Base-by-base conservation (phyloP, 2,329 filamentous ascomycete genomes). In the Penicillium fuscoglaucum region DNA sequence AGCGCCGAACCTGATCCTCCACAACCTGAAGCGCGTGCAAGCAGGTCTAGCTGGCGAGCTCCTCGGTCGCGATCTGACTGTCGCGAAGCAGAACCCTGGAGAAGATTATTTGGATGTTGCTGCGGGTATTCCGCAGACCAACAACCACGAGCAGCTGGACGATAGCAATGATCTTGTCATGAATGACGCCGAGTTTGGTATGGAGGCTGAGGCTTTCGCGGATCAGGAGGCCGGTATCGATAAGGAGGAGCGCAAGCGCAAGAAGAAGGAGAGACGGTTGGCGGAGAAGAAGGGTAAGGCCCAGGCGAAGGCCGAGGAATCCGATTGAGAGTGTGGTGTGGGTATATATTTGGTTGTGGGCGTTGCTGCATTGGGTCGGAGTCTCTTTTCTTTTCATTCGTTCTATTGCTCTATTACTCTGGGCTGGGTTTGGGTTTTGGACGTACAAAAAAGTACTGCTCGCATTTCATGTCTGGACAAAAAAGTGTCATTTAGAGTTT, bases 211-310 rank as follows among this genome's bases (percentile, higher is more conserved):
- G 44, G 70, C 72, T 41, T 74, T 74, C 57, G 72, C 70, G 31
- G 69, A 73, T 33, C 72, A 75, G 61, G 77, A 75, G 52, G 77
- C 73, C 49, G 72, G 66, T 48, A 61, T 78, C 49, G 80, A 83
- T 61, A 82, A 82, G 69, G 82, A 82, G 61, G 80, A 81, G 55
- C 76, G 82, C 61, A 85, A 82, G 72, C 76, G 76, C 63, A 78
- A 76, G 59, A 86, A 86, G 79, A 84, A 83, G 70, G 79, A 80
- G 67, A 77, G 80, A 66, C 75, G 76, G 57, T 73, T 78, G 65
- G 78, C 78, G 50, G 73, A 80, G 69, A 73, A 72, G 62, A 76
- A 72, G 72, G 70, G 72, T 31, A 74, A 71, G 64, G 68, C 71
- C 15, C 70, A 69, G 60, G 55, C 55, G 13, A 71, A 69, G 67